These are phyloP conservation scores for Penicillium fimorum DNA, from an alignment of 495 filamentous ascomycete genomes.

Conservation along the genomic window DNA sequence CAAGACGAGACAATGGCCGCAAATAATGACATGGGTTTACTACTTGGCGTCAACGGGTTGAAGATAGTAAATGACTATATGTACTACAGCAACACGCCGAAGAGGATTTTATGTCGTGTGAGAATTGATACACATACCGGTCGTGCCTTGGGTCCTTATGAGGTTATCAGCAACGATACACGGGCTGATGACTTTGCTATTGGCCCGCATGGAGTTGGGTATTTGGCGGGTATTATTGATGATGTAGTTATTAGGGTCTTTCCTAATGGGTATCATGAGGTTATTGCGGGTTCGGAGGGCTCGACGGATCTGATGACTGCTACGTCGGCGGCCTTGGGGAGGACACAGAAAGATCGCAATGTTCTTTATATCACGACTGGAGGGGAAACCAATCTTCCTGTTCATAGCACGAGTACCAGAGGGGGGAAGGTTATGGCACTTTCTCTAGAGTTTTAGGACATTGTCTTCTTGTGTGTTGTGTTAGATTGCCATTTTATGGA, in stretches of 20 bases:
- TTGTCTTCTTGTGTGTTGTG: background rate
- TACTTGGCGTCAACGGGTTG: constrained; percentile 36
- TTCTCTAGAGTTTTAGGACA: background rate
- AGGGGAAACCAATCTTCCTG: constrained; percentile 4
- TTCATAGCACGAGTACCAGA: constrained; percentile 4
- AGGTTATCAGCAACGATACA: constrained; percentile 6
- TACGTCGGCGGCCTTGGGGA: background rate
- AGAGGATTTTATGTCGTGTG: constrained; percentile 29
- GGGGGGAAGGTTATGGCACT: constrained; percentile 11
- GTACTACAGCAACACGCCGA: constrained; percentile 38
- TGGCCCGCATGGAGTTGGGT: background rate
- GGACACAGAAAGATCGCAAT: background rate
- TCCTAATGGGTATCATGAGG: background rate
- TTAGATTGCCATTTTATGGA: background rate
- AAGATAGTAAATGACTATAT: constrained; percentile 27
- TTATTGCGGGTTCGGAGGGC: constrained; percentile 1
- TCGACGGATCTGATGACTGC: background rate
- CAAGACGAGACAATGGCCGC: constrained; percentile 40
- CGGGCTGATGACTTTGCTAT: constrained; percentile 13
- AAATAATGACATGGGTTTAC: constrained; percentile 18
- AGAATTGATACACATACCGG: constrained; percentile 28
- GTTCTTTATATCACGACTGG: constrained; percentile 15
- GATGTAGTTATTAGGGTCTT: constrained; percentile 5
- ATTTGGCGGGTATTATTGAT: constrained; percentile 7
- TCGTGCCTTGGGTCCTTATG: constrained; percentile 5